Evolutionary conservation across 345 rosid genomes (phyloP), one percentile per base, ranked within the genome.

Genomic region (Balakata baccata): DNA sequence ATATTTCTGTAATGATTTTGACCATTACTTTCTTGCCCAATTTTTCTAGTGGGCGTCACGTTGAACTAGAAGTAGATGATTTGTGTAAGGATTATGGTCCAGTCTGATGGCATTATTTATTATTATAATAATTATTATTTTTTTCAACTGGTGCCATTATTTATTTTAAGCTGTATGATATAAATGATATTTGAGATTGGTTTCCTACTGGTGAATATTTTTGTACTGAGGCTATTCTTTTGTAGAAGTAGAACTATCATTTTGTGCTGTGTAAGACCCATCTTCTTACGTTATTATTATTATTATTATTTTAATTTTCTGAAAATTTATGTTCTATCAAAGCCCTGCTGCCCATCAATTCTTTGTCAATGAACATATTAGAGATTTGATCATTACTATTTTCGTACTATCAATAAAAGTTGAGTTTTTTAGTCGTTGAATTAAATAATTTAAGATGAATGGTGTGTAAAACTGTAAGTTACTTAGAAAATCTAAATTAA

Each of bases 51-150:
- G 39, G 79, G 69, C 50, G 50, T 79, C 38, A 25, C 10, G 10
- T 62, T 68, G 66, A 11, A 45, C 25, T 10, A 22, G 59, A 64
- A 66, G 20, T 29, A 38, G 41, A 16, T 56, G 51, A 11, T 58
- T 43, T 59, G 65, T 49, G 69, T 65, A 73, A 70, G 74, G 60
- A 46, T 62, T 64, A 50, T 57, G 11, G 14, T 51, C 69, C 63
- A 38, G 38, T 59, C 10, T 43, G 68, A 3, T 39, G 38, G 20
- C 38, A n/a, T 16, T 8, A 18, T 17, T 50, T 29, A 29, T 29
- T 29, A 1, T 22, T 29, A 29, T 29, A 1, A 29, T 29, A 1
- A 29, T 29, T 29, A 2, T 29, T 29, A 2, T 29, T 29, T 1
- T 29, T 29, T 29, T 29, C 34, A 29, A 29, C 34, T 29, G 34